These are phyloP conservation scores for Talaromyces amestolkiae DNA, from an alignment of 2,329 filamentous ascomycete species.

Conservation along the genomic window DNA sequence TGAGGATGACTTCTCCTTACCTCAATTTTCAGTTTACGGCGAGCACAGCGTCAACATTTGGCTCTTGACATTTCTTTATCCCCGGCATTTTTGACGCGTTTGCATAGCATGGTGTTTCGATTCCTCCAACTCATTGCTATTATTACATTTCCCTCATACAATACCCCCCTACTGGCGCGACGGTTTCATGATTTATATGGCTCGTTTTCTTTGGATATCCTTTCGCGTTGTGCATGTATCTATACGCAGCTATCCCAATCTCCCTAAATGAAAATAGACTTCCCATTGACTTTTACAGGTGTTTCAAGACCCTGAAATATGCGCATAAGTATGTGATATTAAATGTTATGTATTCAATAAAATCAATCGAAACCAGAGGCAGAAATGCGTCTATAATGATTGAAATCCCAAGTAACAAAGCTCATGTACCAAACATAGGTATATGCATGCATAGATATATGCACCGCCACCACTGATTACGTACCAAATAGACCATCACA, in stretches of 20 bases:
- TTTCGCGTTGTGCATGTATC: constrained; percentile 1
- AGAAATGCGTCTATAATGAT: neutral
- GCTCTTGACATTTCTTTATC: neutral
- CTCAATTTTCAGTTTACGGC: neutral
- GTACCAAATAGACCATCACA: neutral
- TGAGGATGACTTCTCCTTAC: neutral
- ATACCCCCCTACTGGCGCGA: constrained; percentile 11
- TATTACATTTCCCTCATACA: neutral
- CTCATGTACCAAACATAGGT: neutral
- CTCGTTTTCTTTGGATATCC: neutral
- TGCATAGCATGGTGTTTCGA: constrained; percentile 13
- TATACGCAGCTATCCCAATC: neutral
- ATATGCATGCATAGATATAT: neutral
- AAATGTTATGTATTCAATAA: neutral
- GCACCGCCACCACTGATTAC: neutral
- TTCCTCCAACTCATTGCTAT: neutral
- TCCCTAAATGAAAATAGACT: neutral
- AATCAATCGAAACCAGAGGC: neutral
- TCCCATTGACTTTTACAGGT: neutral
- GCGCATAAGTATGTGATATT: neutral
- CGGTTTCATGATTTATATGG: neutral
- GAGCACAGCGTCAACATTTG: neutral
- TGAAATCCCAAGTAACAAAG: neutral
- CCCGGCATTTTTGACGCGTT: neutral
- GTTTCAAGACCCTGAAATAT: neutral